Percentiles rank a stretch among this genome's conserved stretches.
Evolutionary conservation across 495 filamentous ascomycete genomes (phyloP).

Genomic region (Aspergillus taichungensis): DNA sequence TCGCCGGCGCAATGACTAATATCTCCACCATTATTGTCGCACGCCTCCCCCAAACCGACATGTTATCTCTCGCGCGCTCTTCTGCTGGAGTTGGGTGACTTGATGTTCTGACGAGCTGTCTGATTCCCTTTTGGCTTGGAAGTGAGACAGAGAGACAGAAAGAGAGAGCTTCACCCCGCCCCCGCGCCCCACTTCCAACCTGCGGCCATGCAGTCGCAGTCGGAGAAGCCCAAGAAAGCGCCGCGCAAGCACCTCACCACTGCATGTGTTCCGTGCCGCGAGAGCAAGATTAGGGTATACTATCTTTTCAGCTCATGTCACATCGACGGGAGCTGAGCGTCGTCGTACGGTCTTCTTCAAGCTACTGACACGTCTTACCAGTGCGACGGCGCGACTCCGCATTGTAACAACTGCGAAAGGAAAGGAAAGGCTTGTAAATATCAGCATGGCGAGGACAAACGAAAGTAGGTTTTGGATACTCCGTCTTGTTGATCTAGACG

Average conservation of each 20-base stretch:
- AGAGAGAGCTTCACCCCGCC: not conserved
- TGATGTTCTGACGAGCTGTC: not conserved
- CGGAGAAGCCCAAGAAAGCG: constrained; percentile 27
- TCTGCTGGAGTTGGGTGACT: constrained; percentile 9
- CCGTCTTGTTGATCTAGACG: not conserved
- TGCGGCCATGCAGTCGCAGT: constrained; percentile 21
- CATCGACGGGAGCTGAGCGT: too few relatives aligned
- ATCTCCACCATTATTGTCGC: too few relatives aligned
- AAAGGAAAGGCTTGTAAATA: constrained; percentile 41
- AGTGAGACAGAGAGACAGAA: too few relatives aligned
- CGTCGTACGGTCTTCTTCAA: not conserved
- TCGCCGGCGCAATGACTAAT: too few relatives aligned
- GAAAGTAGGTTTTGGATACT: constrained; percentile 28
- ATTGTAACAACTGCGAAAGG: constrained; percentile 41
- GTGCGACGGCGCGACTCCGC: constrained; percentile 39
- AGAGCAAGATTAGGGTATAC: constrained; percentile 41
- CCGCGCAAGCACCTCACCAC: constrained; percentile 41
- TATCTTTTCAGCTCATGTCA: too few relatives aligned
- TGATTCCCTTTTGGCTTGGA: not conserved
- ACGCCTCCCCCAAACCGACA: too few relatives aligned
- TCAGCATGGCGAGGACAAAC: constrained; percentile 41
- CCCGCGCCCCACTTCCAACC: not conserved
- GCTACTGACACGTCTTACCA: constrained; percentile 7
- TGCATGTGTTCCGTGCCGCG: constrained; percentile 40
- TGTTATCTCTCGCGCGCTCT: too few relatives aligned